Percentiles rank a stretch among this genome's conserved stretches.
Conservation (phyloP, 2,329 filamentous ascomycete genomes). For the Aspergillus phoenicis region DNA sequence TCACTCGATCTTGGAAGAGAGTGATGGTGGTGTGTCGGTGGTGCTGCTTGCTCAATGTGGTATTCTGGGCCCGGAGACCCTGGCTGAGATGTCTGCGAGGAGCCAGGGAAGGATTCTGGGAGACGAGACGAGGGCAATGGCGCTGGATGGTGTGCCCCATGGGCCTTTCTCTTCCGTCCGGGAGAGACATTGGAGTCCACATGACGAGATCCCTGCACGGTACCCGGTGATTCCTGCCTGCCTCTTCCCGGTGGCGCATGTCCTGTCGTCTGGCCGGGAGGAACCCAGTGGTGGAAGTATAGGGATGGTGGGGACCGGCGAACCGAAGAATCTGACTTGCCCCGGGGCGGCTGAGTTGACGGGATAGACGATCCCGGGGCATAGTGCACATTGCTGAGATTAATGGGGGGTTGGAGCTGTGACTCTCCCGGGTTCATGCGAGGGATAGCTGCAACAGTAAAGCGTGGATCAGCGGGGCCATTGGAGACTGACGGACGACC, state of each 20-base stretch:
- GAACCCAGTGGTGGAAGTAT: constrained; percentile 93
- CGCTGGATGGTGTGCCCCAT: constrained; percentile 54
- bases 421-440: constrained; percentile 47
- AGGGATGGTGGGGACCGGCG: constrained; percentile 71
- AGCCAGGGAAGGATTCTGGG: constrained; percentile 35
- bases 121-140: constrained; percentile 55
- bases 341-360: constrained; percentile 56
- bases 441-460: constrained; percentile 15
- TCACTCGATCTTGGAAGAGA: constrained; percentile 9
- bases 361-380: constrained; percentile 42
- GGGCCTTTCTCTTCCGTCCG: constrained; percentile 76
- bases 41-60: not conserved
- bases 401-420: constrained; percentile 41
- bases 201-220: constrained; percentile 52
- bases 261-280: constrained; percentile 70
- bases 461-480: constrained; percentile 21
- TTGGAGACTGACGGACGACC: constrained; percentile 20
- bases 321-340: constrained; percentile 59
- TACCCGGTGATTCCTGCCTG: constrained; percentile 53
- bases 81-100: constrained; percentile 12
- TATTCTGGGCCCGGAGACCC: constrained; percentile 37
- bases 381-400: constrained; percentile 27
- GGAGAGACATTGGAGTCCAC: constrained; percentile 72
- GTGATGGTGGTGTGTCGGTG: constrained; percentile 10
- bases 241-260: constrained; percentile 74